Evolutionary conservation across 148 eudicot genomes (phyloP), one percentile per base, ranked within the genome.

Genomic region (Amaranthus hypochondriacus): DNA sequence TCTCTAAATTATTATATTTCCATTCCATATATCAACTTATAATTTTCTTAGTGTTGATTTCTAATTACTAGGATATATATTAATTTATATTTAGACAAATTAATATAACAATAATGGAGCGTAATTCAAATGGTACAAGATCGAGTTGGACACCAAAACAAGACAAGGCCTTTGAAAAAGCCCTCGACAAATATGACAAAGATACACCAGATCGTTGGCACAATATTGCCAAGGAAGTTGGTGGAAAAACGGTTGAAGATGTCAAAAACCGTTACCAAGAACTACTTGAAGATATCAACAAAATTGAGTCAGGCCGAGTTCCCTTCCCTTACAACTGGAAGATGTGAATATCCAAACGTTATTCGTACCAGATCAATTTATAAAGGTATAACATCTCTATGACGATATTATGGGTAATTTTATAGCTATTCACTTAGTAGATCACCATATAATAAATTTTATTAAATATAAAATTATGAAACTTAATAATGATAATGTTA

Each of bases 121-220:
- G 77, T 12, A 70, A 65, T 58, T 69, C 76, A 54, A 51, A 69
- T 56, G 65, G 74, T 54, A 69, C 79, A 59, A 74, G 73, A 47
- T 73, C 81, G 8, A 52, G 79, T 2, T 87, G 90, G 90, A 87
- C 88, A 0, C 48, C 68, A 2, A 61, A 80, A 78, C 86, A 85
- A 56, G 77, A 87, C 82, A 83, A 87, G 79, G 75, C 80, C 51
- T 87, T 87, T 39, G 90, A 87, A 78, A 84, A 68, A 71, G 88
- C 90, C 50, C 61, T 87, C 59, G 84, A 82, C 7, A 73, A 68
- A 61, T 81, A 76, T 54, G 90, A 87, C 77, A 79, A 83, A 77
- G 86, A 87, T 69, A 81, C 88, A 5, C 86, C 88, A 0, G 84
- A 85, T 69, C 83, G 88, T 46, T 87, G 88, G 88, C 83, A 83